Evolutionary conservation across 2,329 filamentous ascomycete genomes (phyloP), one percentile per base, ranked within the genome.

Genomic region (Fusarium sp.): DNA sequence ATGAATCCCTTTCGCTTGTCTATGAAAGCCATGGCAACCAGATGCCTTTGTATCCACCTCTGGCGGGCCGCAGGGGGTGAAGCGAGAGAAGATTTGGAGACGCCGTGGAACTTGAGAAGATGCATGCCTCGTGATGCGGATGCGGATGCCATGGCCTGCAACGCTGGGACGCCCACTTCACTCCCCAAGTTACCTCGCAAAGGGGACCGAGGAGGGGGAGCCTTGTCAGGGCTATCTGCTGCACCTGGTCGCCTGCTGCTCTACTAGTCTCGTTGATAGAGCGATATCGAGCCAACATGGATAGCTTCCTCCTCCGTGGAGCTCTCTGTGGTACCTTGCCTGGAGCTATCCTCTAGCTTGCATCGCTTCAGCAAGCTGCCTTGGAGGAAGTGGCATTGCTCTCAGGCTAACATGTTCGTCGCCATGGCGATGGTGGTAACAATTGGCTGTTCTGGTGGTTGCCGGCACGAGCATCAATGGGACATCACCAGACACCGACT

Each of bases 71-170:
- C 73, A 74, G 67, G 73, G 72, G 73, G 69, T 75, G 63, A 75
- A 75, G 73, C 69, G 66, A 75, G 66, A 63, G 37, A 58, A 58
- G 48, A 52, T 52, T 65, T 65, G 52, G 54, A 58, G 59, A 71
- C 60, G 58, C 73, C 50, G 73, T 68, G 61, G 57, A 75, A 75
- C 72, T 75, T 70, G 72, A 20, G 45, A 73, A 48, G 70, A 75
- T 75, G 72, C 69, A 75, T 67, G 72, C 72, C 72, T 70, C 69
- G 72, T 75, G 72, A 75, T 75, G 72, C 63, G 24, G 72, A 75
- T 75, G 72, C 63, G 20, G 64, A 75, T 24, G 54, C 22, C 54
- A 75, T 75, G 62, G 68, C 41, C 72, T 74, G 64, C 71, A 52
- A 54, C 24, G 43, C 41, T 37, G 50, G 61, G 24, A n/a, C 24